Evolutionary conservation across 805 yeast genomes (phyloP), one percentile per base, ranked within the genome.

Genomic region (Wickerhamiella cacticola): DNA sequence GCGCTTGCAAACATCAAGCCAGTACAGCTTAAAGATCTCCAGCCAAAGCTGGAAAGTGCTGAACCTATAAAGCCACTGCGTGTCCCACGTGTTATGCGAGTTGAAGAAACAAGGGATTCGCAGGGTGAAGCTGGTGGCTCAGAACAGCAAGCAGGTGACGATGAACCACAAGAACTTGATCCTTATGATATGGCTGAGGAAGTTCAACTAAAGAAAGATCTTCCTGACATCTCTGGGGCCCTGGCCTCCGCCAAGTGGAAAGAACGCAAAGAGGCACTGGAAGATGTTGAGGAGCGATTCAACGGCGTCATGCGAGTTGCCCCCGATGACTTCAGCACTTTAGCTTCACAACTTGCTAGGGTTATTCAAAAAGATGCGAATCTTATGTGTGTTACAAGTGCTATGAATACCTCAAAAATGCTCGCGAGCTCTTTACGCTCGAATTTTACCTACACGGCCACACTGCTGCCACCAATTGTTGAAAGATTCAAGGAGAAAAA

Each of bases 401-500:
- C 96, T 0, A 81, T 94, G 1, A 76, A 76, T 48, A 76, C 82
- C 40, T 65, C 80, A 16, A 76, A 72, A 48, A 63, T 63, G 25
- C 61, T 89, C 28, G 82, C 85, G 1, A 71, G 70, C 25, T 95
- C 94, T 1, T 67, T 92, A 41, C 55, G 61, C 1, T 15, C 24
- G 5, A 68, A 66, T 4, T 85, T 84, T 58, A 70, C 67, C 19
- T 81, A 82, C 60, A 72, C 68, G 39, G 50, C 68, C 0, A 56
- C 71, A 1, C 72, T 84, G 1, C 66, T 85, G 22, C 63, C 66
- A 2, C 79, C 92, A 0, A 63, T 83, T 49, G 63, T 92, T 38
- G 96, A 86, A 54, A 73, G 96, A 56, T 75, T 84, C 12, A 88
- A 86, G 59, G 98, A 92, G 61, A 87, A 83, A 68, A 89, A 89